Percentiles rank a stretch among this genome's conserved stretches.
Conservation (phyloP, 192 early-diverging fungal genomes). For the Helicostylum pulchrum region DNA sequence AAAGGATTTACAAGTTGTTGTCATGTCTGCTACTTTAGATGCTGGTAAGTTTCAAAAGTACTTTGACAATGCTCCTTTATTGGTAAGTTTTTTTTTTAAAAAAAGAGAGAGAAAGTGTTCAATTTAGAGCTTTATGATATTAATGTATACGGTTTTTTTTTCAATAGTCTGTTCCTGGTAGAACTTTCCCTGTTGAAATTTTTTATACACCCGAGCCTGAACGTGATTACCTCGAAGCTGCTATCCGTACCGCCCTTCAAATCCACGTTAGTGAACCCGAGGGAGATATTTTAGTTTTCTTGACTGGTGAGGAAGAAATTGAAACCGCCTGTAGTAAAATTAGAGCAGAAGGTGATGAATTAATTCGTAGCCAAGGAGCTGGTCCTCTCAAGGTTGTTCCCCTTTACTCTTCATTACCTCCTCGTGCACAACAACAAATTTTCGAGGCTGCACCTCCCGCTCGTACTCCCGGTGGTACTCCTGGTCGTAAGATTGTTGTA, state of each 20-base stretch:
- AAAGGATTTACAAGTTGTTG: slow-evolving; percentile 84
- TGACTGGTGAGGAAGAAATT: slow-evolving; percentile 99
- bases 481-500: slow-evolving; percentile 95
- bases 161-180: slow-evolving; percentile 78
- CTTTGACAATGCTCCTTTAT: slow-evolving; percentile 91
- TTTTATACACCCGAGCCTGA: slow-evolving; percentile 98
- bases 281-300: slow-evolving; percentile 96
- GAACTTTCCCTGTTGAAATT: slow-evolving; percentile 98
- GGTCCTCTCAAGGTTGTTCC: slow-evolving; percentile 88
- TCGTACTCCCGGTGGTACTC: slow-evolving; percentile 67
- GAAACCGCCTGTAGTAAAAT: slow-evolving; percentile 92
- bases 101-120: no score
- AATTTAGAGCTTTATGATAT: neutral
- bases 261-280: slow-evolving; percentile 90
- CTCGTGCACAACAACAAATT: slow-evolving; percentile 87
- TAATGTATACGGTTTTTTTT: no score
- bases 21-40: slow-evolving; percentile 98
- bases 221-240: slow-evolving; percentile 95
- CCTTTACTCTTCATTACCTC: slow-evolving; percentile 91
- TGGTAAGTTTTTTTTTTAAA: slow-evolving; percentile 48
- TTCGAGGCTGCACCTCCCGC: slow-evolving; percentile 89
- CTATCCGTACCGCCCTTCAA: slow-evolving; percentile 91
- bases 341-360: slow-evolving; percentile 68
- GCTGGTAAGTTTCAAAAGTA: slow-evolving; percentile 99
- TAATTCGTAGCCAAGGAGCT: slow-evolving; percentile 54